Conservation (phyloP, 2,329 filamentous ascomycete genomes). For the Paraphaeosphaeria minitans region DNA sequence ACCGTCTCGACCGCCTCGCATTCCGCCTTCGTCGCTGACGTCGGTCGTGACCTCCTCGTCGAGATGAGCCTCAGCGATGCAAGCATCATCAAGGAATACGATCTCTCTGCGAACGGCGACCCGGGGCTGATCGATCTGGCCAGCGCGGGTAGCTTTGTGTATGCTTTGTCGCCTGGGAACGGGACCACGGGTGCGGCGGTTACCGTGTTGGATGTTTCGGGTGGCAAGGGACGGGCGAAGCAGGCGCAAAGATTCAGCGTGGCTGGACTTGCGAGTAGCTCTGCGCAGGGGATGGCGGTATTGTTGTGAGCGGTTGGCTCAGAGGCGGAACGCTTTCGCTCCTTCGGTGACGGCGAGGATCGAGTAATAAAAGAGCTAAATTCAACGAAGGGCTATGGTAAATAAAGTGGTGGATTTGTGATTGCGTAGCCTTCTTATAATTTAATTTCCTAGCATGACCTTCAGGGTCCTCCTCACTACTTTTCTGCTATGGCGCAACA, state of each 20-base stretch:
- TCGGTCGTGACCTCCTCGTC: constrained; percentile 57
- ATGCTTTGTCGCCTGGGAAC: constrained; percentile 62
- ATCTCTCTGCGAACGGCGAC: constrained; percentile 51
- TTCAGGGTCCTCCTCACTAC: no score
- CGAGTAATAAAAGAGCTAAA: not conserved
- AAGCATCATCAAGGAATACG: constrained; percentile 51
- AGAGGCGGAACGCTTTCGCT: not conserved
- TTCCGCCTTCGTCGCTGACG: constrained; percentile 65
- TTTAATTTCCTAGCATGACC: no score
- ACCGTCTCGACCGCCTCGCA: constrained; percentile 55
- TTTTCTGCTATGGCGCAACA: no score
- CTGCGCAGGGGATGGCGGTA: constrained; percentile 1
- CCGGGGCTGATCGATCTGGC: constrained; percentile 62
- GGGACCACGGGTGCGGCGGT: constrained; percentile 46
- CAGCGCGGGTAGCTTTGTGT: constrained; percentile 61
- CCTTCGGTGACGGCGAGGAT: not conserved
- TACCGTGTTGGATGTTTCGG: constrained; percentile 48
- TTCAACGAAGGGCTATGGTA: no score
- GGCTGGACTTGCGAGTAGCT: not conserved
- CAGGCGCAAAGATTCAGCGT: not conserved
- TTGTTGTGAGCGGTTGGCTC: not conserved
- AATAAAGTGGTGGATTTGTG: no score
- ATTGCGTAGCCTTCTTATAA: no score
- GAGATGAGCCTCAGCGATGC: constrained; percentile 61
- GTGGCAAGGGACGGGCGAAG: not conserved